phyloP scores from a whole-genome alignment of 257 asterid genomes.

The Rehmannia glutinosa region DNA sequence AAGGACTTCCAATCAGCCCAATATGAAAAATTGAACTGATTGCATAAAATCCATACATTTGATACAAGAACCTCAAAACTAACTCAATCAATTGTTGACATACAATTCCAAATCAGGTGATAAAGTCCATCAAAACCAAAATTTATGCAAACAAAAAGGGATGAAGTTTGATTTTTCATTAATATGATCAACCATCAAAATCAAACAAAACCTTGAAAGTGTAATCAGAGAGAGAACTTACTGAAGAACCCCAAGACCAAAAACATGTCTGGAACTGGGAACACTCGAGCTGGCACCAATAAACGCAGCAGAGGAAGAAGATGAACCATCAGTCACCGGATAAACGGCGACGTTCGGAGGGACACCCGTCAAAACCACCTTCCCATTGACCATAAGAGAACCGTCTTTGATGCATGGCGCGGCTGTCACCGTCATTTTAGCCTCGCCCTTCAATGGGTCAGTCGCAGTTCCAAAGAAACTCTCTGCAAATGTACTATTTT shows the following conservation, averaged over 20 bases:
- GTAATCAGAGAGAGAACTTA: slow-evolving; percentile 15
- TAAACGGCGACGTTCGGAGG: slow-evolving; percentile 44
- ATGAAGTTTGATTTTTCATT: not conserved
- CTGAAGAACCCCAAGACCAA: slow-evolving; percentile 50
- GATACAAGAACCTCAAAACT: not conserved
- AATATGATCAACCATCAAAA: not conserved
- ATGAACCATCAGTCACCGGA: slow-evolving; percentile 24
- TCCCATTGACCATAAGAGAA: slow-evolving; percentile 39
- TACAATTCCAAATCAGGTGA: no score
- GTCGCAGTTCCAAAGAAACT: not conserved
- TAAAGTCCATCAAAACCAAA: no score
- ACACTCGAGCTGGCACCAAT: slow-evolving; percentile 40
- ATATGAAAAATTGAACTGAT: no score
- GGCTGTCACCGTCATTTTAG: slow-evolving; percentile 35
- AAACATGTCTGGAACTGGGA: slow-evolving; percentile 41
- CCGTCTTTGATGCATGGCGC: slow-evolving; percentile 40
- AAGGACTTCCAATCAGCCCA: no score
- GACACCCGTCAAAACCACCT: slow-evolving; percentile 32
- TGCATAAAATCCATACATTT: not conserved
- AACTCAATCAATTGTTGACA: no score
- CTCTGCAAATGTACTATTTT: not conserved
- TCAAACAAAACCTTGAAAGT: not conserved
- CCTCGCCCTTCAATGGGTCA: slow-evolving; percentile 22
- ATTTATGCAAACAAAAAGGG: no score
- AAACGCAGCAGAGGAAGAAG: slow-evolving; percentile 33